These are phyloP conservation scores for Immersiella caudata DNA, from an alignment of 495 filamentous ascomycete genomes.

Conservation along the genomic window DNA sequence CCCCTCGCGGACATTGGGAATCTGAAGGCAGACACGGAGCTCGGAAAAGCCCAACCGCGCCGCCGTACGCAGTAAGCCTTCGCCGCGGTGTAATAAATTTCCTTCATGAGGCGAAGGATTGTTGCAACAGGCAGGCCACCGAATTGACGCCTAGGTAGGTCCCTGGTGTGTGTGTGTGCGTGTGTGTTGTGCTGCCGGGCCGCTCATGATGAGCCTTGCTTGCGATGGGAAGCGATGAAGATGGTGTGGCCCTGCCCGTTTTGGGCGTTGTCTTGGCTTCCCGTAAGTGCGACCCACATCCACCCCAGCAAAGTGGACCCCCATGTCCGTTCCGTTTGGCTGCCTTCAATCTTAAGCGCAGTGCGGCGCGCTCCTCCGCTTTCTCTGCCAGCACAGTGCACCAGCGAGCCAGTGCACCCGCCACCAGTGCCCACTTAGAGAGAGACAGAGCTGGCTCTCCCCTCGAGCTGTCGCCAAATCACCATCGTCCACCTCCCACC, in stretches of 20 bases:
- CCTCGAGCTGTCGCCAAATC: constrained; percentile 21
- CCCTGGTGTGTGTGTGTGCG: no score
- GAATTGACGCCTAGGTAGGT: neutral
- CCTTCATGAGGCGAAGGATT: constrained; percentile 12
- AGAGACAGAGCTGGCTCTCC: neutral
- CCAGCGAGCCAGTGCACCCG: neutral
- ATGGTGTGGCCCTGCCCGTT: constrained; percentile 15
- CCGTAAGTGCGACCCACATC: constrained; percentile 16
- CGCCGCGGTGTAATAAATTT: neutral
- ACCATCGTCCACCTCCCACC: constrained; percentile 21
- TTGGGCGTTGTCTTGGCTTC: constrained; percentile 23
- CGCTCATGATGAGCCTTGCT: neutral
- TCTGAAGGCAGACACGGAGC: neutral
- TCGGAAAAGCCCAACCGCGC: neutral
- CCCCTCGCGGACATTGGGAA: neutral
- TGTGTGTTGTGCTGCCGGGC: constrained; percentile 3
- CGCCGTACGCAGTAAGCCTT: neutral
- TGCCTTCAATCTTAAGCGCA: constrained; percentile 32
- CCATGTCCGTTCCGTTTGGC: constrained; percentile 24
- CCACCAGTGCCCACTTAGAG: constrained; percentile 10
- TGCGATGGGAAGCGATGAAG: neutral
- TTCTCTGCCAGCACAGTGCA: constrained; percentile 5
- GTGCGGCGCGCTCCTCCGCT: constrained; percentile 21
- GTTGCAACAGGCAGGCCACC: neutral
- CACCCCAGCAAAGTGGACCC: constrained; percentile 11